These are phyloP conservation scores for Kodamaea nitidulidarum DNA, from an alignment of 805 yeast species.

Conservation along the genomic window DNA sequence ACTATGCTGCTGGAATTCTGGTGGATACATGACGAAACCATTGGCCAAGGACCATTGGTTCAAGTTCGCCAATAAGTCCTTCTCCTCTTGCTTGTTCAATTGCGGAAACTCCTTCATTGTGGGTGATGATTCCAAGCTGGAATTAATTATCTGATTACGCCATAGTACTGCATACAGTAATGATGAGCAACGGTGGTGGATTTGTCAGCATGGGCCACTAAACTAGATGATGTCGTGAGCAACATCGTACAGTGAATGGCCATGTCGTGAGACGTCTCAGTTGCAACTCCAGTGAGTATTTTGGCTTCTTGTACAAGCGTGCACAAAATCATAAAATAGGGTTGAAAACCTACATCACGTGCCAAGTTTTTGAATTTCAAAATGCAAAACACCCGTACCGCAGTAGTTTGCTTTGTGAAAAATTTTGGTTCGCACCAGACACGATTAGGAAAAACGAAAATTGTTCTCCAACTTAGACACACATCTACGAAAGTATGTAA, in stretches of 20 bases:
- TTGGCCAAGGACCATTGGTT: constrained; percentile 75
- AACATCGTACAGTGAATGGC: too few relatives aligned
- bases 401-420: constrained; percentile 4
- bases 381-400: not conserved
- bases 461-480: constrained; percentile 6
- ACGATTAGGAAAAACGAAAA: constrained; percentile 5
- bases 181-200: too few relatives aligned
- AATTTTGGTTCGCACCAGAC: constrained; percentile 8
- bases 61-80: constrained; percentile 41
- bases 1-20: constrained; percentile 41
- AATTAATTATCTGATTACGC: constrained; percentile 5
- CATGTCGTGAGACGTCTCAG: too few relatives aligned
- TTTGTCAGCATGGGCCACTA: too few relatives aligned
- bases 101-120: constrained; percentile 30
- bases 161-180: constrained; percentile 3
- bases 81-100: constrained; percentile 23
- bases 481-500: constrained; percentile 9
- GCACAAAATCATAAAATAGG: constrained; percentile 3
- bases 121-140: not conserved
- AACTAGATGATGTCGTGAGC: too few relatives aligned
- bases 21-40: constrained; percentile 81
- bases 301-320: too few relatives aligned
- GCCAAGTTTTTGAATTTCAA: not conserved
- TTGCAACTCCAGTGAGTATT: too few relatives aligned
- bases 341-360: constrained; percentile 9